phyloP scores from a whole-genome alignment of 345 rosid genomes.

The Mallotus nudiflorus region DNA sequence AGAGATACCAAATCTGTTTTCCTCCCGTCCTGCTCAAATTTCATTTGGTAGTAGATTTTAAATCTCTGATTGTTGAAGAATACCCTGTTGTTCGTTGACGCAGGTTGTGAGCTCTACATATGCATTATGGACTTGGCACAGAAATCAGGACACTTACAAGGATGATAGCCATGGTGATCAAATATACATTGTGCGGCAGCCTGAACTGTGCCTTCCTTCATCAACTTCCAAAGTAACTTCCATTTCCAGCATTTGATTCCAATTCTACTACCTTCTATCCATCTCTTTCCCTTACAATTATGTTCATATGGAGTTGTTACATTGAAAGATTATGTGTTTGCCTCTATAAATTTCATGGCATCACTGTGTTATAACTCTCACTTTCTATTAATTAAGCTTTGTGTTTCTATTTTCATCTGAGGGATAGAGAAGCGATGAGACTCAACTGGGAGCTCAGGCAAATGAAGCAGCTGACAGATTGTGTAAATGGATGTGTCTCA shows the following conservation, averaged over 20 bases:
- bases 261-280: too few relatives aligned
- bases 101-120: slow-evolving; percentile 75
- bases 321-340: neutral
- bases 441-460: slow-evolving; percentile 13
- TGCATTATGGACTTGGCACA: slow-evolving; percentile 88
- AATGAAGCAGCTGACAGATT: slow-evolving; percentile 11
- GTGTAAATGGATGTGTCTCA: slow-evolving; percentile 17
- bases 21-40: neutral
- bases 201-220: slow-evolving; percentile 44
- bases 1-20: neutral
- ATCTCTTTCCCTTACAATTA: too few relatives aligned
- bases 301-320: neutral
- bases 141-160: slow-evolving; percentile 70
- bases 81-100: neutral
- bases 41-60: neutral
- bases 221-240: slow-evolving; percentile 12
- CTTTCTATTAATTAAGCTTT: too few relatives aligned
- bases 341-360: neutral
- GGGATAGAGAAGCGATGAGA: slow-evolving; percentile 19
- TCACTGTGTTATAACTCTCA: neutral
- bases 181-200: slow-evolving; percentile 70
- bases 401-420: too few relatives aligned
- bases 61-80: neutral
- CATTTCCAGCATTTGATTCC: neutral
- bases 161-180: slow-evolving; percentile 61